Conservation (phyloP, 164 flowering plant genomes). For the Liquidambar formosana region DNA sequence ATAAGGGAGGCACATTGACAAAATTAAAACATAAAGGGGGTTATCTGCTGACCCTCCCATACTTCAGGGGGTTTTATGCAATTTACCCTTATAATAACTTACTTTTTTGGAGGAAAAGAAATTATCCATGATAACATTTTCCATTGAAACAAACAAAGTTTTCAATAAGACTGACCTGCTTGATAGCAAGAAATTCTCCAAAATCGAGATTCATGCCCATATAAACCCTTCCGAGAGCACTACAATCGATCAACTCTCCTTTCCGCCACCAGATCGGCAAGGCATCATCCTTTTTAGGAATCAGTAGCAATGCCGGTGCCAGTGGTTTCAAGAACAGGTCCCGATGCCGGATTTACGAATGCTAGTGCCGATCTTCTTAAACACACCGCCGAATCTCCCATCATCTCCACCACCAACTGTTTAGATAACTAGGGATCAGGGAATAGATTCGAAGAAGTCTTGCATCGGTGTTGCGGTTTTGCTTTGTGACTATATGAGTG, state of each 20-base stretch:
- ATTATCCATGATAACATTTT: background rate
- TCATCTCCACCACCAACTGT: conserved; percentile 40
- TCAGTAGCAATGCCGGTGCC: conserved; percentile 35
- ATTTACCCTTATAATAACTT: no score
- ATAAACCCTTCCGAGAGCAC: conserved; percentile 91
- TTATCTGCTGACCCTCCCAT: no score
- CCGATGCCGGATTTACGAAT: conserved; percentile 81
- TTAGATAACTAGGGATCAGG: conserved; percentile 73
- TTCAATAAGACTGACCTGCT: conserved; percentile 55
- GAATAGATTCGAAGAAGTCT: conserved; percentile 73
- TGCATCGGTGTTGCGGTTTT: conserved; percentile 41
- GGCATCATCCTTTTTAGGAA: conserved; percentile 14
- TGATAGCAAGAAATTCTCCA: conserved; percentile 93
- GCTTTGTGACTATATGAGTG: background rate
- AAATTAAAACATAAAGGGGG: no score
- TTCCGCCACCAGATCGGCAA: conserved; percentile 83
- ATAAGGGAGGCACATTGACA: no score
- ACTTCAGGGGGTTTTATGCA: no score
- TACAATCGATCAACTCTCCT: conserved; percentile 90
- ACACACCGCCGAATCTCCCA: conserved; percentile 45
- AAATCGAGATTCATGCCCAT: conserved; percentile 99
- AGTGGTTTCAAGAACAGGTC: conserved; percentile 47
- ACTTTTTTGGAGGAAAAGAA: no score
- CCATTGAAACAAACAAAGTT: background rate
- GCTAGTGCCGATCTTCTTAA: conserved; percentile 70